These are phyloP conservation scores for Ceratocystis huliohia DNA, from an alignment of 2,329 filamentous ascomycete species.

Conservation along the genomic window DNA sequence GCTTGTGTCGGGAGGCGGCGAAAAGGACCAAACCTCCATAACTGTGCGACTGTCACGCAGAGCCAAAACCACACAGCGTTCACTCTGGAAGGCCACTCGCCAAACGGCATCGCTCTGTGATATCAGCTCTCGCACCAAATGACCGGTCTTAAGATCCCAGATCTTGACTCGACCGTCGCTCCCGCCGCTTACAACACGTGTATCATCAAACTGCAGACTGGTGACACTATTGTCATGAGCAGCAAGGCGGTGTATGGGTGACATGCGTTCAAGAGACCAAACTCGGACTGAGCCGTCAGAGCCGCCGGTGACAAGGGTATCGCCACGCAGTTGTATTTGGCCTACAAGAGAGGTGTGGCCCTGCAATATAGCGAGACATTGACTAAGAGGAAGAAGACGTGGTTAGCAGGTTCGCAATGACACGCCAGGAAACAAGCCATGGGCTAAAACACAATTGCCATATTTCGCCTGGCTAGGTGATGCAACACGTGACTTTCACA, in stretches of 20 bases:
- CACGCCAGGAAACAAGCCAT: neutral
- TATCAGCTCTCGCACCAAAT: constrained; percentile 80
- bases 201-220: constrained; percentile 92
- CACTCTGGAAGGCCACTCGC: constrained; percentile 95
- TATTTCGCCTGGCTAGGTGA: neutral
- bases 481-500: neutral
- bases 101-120: constrained; percentile 89
- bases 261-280: constrained; percentile 85
- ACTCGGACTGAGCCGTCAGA: constrained; percentile 93
- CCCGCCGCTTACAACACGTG: constrained; percentile 85
- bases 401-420: constrained; percentile 24
- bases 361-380: constrained; percentile 82
- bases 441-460: too few species aligned
- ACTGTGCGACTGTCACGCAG: constrained; percentile 73
- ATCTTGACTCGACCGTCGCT: constrained; percentile 97
- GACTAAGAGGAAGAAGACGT: constrained; percentile 32
- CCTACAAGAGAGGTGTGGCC: constrained; percentile 95
- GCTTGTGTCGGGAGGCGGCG: constrained; percentile 41
- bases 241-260: constrained; percentile 83
- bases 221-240: constrained; percentile 98
- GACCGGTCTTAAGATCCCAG: constrained; percentile 89
- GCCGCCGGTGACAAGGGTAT: constrained; percentile 89
- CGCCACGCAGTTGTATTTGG: constrained; percentile 87
- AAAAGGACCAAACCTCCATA: constrained; percentile 98
- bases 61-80: constrained; percentile 94